A percentile compares a stretch with the other conserved stretches of the same genome.
phyloP scores from a whole-genome alignment of 371 early-diverging fungal species.

The Rhizopus microsporus region DNA sequence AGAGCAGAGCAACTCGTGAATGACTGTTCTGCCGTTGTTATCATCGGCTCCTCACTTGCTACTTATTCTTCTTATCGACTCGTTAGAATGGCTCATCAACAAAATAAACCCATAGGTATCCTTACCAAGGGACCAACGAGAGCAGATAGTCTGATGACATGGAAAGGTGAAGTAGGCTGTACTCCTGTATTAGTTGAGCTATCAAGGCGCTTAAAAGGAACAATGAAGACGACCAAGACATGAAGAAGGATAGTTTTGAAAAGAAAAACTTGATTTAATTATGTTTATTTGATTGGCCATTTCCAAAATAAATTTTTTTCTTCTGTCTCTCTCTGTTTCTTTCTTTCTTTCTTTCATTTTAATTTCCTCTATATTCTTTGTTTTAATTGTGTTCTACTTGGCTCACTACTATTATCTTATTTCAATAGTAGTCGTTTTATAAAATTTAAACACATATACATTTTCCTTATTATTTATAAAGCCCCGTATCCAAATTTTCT shows the following conservation, averaged over 20 bases:
- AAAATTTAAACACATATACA: constrained; percentile 10
- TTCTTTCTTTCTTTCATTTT: constrained; percentile 7
- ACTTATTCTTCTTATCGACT: constrained; percentile 85
- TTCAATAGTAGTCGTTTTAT: no score
- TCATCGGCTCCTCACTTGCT: constrained; percentile 81
- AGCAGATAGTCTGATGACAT: constrained; percentile 65
- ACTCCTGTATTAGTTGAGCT: constrained; percentile 31
- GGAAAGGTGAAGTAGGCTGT: constrained; percentile 59
- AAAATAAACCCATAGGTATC: constrained; percentile 63
- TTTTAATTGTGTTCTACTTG: no score
- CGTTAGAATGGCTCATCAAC: constrained; percentile 60
- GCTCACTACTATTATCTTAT: no score
- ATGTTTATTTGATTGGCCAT: background rate
- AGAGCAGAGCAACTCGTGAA: constrained; percentile 58
- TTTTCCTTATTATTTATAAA: constrained; percentile 11
- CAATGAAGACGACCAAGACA: constrained; percentile 1
- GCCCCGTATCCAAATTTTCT: background rate
- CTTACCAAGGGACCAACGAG: constrained; percentile 79
- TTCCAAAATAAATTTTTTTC: background rate
- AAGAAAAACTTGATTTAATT: background rate
- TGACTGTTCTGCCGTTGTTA: constrained; percentile 61
- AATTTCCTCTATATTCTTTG: no score
- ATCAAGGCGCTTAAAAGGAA: constrained; percentile 1
- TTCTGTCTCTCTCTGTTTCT: constrained; percentile 4
- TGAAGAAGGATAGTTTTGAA: background rate